Percentiles rank a stretch among this genome's conserved stretches.
These are phyloP conservation scores for Endocalyx cinctus DNA, from an alignment of 2,329 filamentous ascomycete genomes.

Conservation along the genomic window DNA sequence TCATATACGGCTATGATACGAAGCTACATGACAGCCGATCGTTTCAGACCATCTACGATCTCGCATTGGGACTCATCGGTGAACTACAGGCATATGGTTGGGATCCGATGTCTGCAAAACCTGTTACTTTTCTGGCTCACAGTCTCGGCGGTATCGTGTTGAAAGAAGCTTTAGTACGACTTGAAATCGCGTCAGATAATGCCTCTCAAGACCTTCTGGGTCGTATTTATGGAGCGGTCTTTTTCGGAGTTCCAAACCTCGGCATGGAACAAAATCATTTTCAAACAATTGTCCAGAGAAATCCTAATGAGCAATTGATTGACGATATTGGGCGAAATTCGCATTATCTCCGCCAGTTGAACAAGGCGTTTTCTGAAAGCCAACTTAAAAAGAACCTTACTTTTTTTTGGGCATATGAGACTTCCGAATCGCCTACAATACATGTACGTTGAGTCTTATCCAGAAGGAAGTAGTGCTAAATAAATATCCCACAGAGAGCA, in stretches of 20 bases:
- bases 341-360: constrained; percentile 5
- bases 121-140: constrained; percentile 20
- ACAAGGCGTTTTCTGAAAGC: constrained; percentile 1
- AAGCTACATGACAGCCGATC: constrained; percentile 15
- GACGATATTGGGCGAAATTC: constrained; percentile 7
- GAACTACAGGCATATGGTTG: constrained; percentile 13
- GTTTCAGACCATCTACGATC: constrained; percentile 17
- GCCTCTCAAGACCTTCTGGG: constrained; percentile 1
- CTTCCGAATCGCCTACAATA: constrained; percentile 8
- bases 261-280: constrained; percentile 8
- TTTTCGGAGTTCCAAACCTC: constrained; percentile 10
- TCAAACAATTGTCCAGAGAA: constrained; percentile 3
- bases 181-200: neutral
- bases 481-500: too few relatives aligned
- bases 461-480: too few relatives aligned
- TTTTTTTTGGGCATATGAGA: constrained; percentile 11
- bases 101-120: constrained; percentile 11
- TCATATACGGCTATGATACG: constrained; percentile 22
- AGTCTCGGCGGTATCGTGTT: constrained; percentile 23
- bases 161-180: constrained; percentile 15
- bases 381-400: neutral
- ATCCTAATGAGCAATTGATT: constrained; percentile 5
- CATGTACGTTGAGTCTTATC: too few relatives aligned
- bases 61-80: constrained; percentile 13
- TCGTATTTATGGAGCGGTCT: constrained; percentile 5